Evolutionary conservation across 495 filamentous ascomycete genomes (phyloP), one percentile per base, ranked within the genome.

Genomic region (Xylaria flabelliformis): DNA sequence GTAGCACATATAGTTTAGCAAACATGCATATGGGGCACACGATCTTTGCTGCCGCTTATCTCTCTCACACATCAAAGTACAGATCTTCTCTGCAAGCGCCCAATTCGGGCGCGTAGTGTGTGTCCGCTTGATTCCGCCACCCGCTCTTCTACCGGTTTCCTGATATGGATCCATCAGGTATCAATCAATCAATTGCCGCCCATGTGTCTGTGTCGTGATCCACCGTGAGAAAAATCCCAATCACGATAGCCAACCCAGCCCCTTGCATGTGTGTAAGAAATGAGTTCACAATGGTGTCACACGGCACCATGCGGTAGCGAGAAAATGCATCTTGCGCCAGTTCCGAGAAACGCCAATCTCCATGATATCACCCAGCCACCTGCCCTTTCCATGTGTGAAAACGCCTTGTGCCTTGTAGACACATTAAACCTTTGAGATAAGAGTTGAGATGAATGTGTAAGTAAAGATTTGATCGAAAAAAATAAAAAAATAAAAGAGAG

Each of bases 141-240:
- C 46, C 44, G 44, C 56, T 51, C 32, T 69, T 50, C 6, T 53
- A 64, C 34, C 46, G 21, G 41, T 63, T 13, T 56, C 61, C 34
- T 59, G 48, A 64, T 34, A 39, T 29, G 58, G 69, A 51, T 72
- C 36, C 70, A 61, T 72, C 70, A 72, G 62, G 70, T 72, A 58
- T 67, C 36, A 72, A 72, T 67, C 36, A 72, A 72, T 67, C 63
- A 65, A 59, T 56, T 67, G 51, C 55, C 71, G 63, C 53, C 56
- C 55, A 68, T 46, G 48, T 71, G 46, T 53, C 24, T 46, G 48
- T 66, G 46, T 53, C 24, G 46, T 36, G 64, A 63, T 69, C 70
- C 62, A 53, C 51, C n/a, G 24, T 15, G 13, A 44, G 41, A 67
- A 42, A 63, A 68, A 26, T 19, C 44, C 42, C 36, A 72, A 55